Base-by-base conservation (phyloP, 1,139 yeast genomes). In the Nakaseomyces bracarensis region DNA sequence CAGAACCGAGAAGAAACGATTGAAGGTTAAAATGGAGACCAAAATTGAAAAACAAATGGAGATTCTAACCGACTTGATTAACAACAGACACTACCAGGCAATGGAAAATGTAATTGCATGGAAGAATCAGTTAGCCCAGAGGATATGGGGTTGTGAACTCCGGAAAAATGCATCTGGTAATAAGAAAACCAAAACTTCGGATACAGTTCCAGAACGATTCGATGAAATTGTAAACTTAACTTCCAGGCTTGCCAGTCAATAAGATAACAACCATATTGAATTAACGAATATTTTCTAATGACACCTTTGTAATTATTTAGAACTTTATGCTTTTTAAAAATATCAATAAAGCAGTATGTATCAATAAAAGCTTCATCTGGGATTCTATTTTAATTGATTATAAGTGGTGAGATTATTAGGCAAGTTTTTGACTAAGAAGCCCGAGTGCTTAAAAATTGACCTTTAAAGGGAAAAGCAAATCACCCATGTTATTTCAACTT, bases 101-200 rank as follows among this genome's bases (percentile, higher is more conserved):
- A 52, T 55, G 49, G 53, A 53, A 18, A 45, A 48, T 36, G 52
- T 47, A 3, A 51, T 45, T 11, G 26, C 43, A 10, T 58, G 63
- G 63, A 55, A 50, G 34, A 58, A 58, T 38, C 43, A 49, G n/a
- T 11, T 48, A 3, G 58, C 62, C 1, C 46, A 42, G 3, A 43
- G 43, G 21, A 31, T 44, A 4, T 55, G 52, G 47, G 58, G 59
- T 3, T 43, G 49, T n/a, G 48, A 53, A 15, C 42, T 57, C 19
- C 49, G 55, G 13, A 54, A 53, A 31, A 54, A 53, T 39, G 56
- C 58, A 2, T 44, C 53, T 5, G 53, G 49, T 8, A 46, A 40
- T 27, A 51, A 55, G 27, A 52, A 49, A 33, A 36, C 14, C 7
- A 39, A 42, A 4, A 36, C 38, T n/a, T 21, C 34, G 6, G 43